These are phyloP conservation scores for Candida tallmaniae DNA, from an alignment of 805 yeast genomes.

Conservation along the genomic window DNA sequence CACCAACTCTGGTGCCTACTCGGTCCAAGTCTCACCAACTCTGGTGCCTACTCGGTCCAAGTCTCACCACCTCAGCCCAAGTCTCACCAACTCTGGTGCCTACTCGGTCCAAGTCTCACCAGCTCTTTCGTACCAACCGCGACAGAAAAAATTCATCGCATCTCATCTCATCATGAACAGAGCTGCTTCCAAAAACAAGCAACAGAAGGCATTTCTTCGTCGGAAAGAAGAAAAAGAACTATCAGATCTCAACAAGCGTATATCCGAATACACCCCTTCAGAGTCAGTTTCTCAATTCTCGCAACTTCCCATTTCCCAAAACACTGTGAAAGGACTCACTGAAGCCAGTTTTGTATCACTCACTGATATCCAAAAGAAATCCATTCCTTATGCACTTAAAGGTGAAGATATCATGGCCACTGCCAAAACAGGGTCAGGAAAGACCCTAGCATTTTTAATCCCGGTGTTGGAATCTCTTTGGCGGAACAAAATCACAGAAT, in stretches of 20 bases:
- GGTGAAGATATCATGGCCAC: conserved; percentile 82
- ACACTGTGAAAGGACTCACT: conserved; percentile 66
- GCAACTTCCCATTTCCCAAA: conserved; percentile 70
- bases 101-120: too few relatives aligned
- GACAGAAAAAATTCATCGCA: too few relatives aligned
- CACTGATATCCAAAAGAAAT: conserved; percentile 81
- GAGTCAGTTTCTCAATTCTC: conserved; percentile 45
- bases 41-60: too few relatives aligned
- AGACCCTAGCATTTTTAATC: conserved; percentile 79
- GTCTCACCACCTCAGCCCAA: too few relatives aligned
- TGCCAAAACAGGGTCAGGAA: conserved; percentile 89
- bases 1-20: too few relatives aligned
- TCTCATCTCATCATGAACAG: conserved; percentile 6
- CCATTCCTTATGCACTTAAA: conserved; percentile 72
- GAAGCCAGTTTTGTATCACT: conserved; percentile 73
- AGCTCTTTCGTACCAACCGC: too few relatives aligned
- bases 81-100: too few relatives aligned
- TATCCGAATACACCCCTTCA: conserved; percentile 51
- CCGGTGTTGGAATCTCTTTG: conserved; percentile 73
- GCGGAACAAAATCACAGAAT: conserved; percentile 70
- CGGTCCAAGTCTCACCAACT: too few relatives aligned
- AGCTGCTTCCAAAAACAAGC: conserved; percentile 9
- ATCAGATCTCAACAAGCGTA: conserved; percentile 42
- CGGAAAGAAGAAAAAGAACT: conserved; percentile 31
- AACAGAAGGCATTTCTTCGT: conserved; percentile 17